Percentiles rank a stretch among this genome's conserved stretches.
phyloP scores from a whole-genome alignment of 2,329 filamentous ascomycete genomes.

The Coniochaeta sp. region DNA sequence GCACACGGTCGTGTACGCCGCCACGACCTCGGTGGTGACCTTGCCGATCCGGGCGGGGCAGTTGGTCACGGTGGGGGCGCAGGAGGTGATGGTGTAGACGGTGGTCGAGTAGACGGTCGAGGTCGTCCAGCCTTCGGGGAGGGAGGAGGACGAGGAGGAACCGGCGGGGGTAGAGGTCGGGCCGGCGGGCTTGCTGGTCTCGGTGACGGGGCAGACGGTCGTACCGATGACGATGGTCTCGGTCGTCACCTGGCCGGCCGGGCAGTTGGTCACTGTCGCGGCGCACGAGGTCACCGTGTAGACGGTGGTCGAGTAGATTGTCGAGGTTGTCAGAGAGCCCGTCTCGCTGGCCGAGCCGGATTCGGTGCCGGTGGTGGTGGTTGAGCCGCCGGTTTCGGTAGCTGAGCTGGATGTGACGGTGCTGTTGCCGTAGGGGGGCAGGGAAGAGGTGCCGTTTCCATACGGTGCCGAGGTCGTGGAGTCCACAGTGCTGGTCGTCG shows the following conservation, averaged over 20 bases:
- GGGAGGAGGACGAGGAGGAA: neutral
- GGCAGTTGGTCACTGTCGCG: conserved; percentile 20
- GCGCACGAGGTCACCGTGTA: conserved; percentile 23
- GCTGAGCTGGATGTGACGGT: conserved; percentile 1
- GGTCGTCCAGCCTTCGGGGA: conserved; percentile 12
- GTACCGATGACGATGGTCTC: conserved; percentile 21
- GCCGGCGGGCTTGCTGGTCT: conserved; percentile 2
- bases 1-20: conserved; percentile 28
- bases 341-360: neutral
- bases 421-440: neutral
- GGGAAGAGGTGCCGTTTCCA: neutral
- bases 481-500: neutral
- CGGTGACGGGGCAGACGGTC: conserved; percentile 21
- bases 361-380: conserved; percentile 2
- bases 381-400: neutral
- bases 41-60: conserved; percentile 31
- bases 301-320: conserved; percentile 23
- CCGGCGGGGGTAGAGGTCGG: neutral
- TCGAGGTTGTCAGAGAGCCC: conserved; percentile 19
- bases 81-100: conserved; percentile 24
- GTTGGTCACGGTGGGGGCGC: conserved; percentile 22
- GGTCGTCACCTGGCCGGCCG: conserved; percentile 17
- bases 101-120: conserved; percentile 24
- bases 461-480: neutral
- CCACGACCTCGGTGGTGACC: conserved; percentile 22